These are phyloP conservation scores for Aphanomyces invadans DNA, from an alignment of 352 stramenopile genomes.

Conservation along the genomic window DNA sequence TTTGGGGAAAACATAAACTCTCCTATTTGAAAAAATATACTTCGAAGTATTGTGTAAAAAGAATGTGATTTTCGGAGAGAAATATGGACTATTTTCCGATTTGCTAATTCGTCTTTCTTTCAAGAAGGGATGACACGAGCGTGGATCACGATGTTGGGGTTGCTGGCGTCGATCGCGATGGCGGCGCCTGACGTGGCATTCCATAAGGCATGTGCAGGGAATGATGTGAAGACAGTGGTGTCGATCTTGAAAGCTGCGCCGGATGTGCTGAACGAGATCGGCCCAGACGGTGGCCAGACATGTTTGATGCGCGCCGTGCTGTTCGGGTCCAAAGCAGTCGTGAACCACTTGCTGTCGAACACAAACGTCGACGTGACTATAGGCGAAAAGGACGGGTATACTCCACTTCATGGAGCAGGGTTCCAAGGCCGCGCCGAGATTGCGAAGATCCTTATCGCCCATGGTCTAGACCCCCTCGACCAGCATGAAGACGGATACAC, in stretches of 20 bases:
- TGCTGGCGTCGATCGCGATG: background rate
- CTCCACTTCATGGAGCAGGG: constrained; percentile 36
- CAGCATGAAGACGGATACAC: constrained; percentile 22
- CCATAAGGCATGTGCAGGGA: constrained; percentile 19
- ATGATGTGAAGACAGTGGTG: constrained; percentile 14
- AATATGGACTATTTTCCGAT: too few relatives aligned
- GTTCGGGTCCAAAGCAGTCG: constrained; percentile 29
- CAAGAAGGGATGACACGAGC: background rate
- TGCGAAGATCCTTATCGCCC: constrained; percentile 29
- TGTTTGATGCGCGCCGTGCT: constrained; percentile 36
- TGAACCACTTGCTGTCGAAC: constrained; percentile 28
- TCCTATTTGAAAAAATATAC: too few relatives aligned
- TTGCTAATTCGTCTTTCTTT: too few relatives aligned
- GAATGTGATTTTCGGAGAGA: too few relatives aligned
- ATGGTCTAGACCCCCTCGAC: constrained; percentile 26
- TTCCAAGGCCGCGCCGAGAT: constrained; percentile 41
- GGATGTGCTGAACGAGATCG: constrained; percentile 29
- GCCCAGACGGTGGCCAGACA: constrained; percentile 29
- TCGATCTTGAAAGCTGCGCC: constrained; percentile 9
- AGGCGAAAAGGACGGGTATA: constrained; percentile 42
- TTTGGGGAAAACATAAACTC: too few relatives aligned
- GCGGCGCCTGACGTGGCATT: constrained; percentile 2
- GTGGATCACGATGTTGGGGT: background rate
- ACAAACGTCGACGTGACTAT: constrained; percentile 30
- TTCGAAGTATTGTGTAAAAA: too few relatives aligned